A percentile compares a stretch with the other conserved stretches of the same genome.
Conservation (phyloP, 1,284 basidiomycete species). For the Cutaneotrichosporon sp. region DNA sequence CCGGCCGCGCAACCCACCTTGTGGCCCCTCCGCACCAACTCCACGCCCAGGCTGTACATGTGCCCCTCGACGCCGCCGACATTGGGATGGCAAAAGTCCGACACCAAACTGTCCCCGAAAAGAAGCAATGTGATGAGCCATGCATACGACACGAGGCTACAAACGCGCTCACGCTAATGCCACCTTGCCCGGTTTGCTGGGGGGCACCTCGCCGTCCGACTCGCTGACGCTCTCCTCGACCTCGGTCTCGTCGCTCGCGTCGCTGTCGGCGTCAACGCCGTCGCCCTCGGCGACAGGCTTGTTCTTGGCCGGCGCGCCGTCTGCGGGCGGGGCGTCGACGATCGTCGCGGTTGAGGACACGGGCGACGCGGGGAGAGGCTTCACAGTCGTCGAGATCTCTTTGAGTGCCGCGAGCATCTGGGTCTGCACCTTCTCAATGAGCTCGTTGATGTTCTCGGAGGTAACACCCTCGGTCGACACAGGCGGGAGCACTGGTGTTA, state of each 20-base stretch:
- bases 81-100: slow-evolving; percentile 94
- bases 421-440: slow-evolving; percentile 54
- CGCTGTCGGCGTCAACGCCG: neutral
- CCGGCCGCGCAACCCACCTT: slow-evolving; percentile 66
- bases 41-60: slow-evolving; percentile 88
- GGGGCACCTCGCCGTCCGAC: neutral
- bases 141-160: slow-evolving; percentile 27
- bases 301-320: neutral
- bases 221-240: slow-evolving; percentile 9
- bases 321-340: neutral
- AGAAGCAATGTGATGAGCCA: slow-evolving; percentile 29
- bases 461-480: slow-evolving; percentile 56
- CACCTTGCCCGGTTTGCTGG: slow-evolving; percentile 18
- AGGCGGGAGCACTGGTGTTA: slow-evolving; percentile 59
- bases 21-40: slow-evolving; percentile 79
- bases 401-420: slow-evolving; percentile 54
- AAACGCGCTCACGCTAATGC: slow-evolving; percentile 35
- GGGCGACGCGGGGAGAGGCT: neutral
- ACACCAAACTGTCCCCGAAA: slow-evolving; percentile 66
- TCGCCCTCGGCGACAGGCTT: slow-evolving; percentile 1
- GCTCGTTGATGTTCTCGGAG: slow-evolving; percentile 52
- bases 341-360: neutral
- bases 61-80: slow-evolving; percentile 97
- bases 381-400: slow-evolving; percentile 33
- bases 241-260: slow-evolving; percentile 11